phyloP scores from a whole-genome alignment of 164 flowering plant genomes.

The Pachysandra terminalis region DNA sequence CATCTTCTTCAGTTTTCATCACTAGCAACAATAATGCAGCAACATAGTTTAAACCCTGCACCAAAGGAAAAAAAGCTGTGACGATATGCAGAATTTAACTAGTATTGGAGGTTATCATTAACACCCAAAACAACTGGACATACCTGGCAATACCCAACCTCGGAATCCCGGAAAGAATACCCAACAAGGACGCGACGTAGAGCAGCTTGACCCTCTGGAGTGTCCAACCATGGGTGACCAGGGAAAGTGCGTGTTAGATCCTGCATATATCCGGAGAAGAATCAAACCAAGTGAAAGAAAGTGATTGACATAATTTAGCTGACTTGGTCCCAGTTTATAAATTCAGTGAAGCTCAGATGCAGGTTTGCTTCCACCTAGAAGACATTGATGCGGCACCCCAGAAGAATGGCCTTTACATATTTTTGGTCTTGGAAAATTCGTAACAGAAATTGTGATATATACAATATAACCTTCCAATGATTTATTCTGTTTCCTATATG shows the following conservation, averaged over 20 bases:
- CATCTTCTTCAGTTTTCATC: conserved; percentile 97
- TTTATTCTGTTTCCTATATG: too few species aligned
- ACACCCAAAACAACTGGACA: not conserved
- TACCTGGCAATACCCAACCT: conserved; percentile 98
- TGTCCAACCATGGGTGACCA: conserved; percentile 97
- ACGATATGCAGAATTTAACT: not conserved
- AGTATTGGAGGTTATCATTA: not conserved
- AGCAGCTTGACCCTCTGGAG: conserved; percentile 90
- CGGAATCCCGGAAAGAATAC: conserved; percentile 91
- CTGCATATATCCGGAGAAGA: conserved; percentile 34
- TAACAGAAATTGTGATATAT: too few species aligned
- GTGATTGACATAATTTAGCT: not conserved
- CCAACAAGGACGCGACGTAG: conserved; percentile 90
- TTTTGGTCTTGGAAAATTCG: too few species aligned
- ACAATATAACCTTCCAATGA: too few species aligned
- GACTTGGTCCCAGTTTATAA: too few species aligned
- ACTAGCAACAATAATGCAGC: conserved; percentile 91
- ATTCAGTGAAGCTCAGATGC: too few species aligned
- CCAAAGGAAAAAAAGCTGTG: conserved; percentile 11
- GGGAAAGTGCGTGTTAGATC: conserved; percentile 96
- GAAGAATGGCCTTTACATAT: too few species aligned
- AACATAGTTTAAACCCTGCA: conserved; percentile 93
- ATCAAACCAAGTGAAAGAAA: not conserved
- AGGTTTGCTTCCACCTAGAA: too few species aligned
- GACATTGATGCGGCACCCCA: too few species aligned